Base-by-base conservation (phyloP, 768 basidiomycete species). In the Lactifluus piperatus region DNA sequence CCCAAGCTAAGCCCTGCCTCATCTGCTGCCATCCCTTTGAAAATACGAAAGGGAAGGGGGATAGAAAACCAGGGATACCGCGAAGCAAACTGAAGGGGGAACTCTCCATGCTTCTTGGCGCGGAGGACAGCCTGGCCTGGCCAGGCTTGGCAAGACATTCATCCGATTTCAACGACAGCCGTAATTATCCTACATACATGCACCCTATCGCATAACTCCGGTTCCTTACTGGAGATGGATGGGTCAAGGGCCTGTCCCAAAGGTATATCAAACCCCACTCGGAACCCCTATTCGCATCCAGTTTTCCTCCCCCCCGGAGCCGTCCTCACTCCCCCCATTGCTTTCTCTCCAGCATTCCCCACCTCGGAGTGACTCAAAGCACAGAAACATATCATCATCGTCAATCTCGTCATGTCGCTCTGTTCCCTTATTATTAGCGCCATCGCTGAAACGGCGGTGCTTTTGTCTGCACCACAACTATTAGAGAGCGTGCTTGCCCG, bases 401-500 rank as follows among this genome's bases (percentile, higher is more conserved):
- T n/a, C n/a, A n/a, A n/a, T n/a, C n/a, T 39, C 9, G 43, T 34
- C 26, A 59, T 50, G 58, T 5, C 46, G 0, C 26, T 55, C 53
- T 26, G 20, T 43, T 18, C 54, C 14, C 6, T 56, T 8, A 1
- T 56, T n/a, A 27, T 45, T 8, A 34, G 45, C 1, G 34, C 24
- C 43, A 30, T 60, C 34, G 43, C 54, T 16, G 43, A 44, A 16
- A 34, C 43, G 2, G n/a, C 49, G 27, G 37, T 27, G 29, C 7
- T 60, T 29, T 51, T 60, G 5, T 60, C 59, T 1, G 59, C 50
- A 14, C 49, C 59, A 36, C 44, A 46, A 0, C 44, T 60, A 9
- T 27, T 56, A 14, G 60, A 61, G 3, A 55, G 54, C 20, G 44
- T 61, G 34, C 60, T 61, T 24, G 13, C 36, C 2, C 60, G 30